Percentiles rank a stretch among this genome's conserved stretches.
Conservation (phyloP, 805 yeast species). For the Metschnikowia continentalis region DNA sequence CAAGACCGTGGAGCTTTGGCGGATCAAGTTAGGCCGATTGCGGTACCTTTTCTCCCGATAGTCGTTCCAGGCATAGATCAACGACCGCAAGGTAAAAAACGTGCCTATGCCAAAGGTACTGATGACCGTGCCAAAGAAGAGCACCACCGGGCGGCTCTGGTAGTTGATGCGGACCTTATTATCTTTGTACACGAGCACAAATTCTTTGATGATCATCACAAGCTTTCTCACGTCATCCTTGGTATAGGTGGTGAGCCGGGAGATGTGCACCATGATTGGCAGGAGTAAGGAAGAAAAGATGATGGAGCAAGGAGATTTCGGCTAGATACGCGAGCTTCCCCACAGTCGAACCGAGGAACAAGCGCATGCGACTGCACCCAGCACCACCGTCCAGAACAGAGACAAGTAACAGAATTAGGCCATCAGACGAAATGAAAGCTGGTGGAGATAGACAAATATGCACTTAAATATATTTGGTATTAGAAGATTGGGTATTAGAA, state of each 20-base stretch:
- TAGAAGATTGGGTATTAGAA: too few species aligned
- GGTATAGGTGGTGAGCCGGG: conserved; percentile 30
- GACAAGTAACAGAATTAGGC: too few species aligned
- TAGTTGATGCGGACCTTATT: conserved; percentile 37
- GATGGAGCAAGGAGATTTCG: not conserved
- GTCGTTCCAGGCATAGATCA: conserved; percentile 30
- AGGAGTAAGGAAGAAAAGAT: not conserved
- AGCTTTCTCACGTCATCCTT: conserved; percentile 33
- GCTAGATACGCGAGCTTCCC: conserved; percentile 12
- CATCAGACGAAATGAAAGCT: too few species aligned
- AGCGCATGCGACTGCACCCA: not conserved
- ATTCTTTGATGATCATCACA: conserved; percentile 32
- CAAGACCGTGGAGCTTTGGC: conserved; percentile 41
- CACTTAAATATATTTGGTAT: too few species aligned
- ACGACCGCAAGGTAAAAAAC: conserved; percentile 27
- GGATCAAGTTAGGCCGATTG: conserved; percentile 34
- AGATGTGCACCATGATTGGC: conserved; percentile 30
- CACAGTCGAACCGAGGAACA: conserved; percentile 11
- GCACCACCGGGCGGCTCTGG: conserved; percentile 39
- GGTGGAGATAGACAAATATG: too few species aligned
- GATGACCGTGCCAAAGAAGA: conserved; percentile 37
- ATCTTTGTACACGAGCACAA: conserved; percentile 31
- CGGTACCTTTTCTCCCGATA: conserved; percentile 20
- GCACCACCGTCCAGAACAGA: not conserved
- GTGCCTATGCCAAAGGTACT: conserved; percentile 40